Conservation (phyloP, 1,139 yeast species). For the Candida gigantensis region DNA sequence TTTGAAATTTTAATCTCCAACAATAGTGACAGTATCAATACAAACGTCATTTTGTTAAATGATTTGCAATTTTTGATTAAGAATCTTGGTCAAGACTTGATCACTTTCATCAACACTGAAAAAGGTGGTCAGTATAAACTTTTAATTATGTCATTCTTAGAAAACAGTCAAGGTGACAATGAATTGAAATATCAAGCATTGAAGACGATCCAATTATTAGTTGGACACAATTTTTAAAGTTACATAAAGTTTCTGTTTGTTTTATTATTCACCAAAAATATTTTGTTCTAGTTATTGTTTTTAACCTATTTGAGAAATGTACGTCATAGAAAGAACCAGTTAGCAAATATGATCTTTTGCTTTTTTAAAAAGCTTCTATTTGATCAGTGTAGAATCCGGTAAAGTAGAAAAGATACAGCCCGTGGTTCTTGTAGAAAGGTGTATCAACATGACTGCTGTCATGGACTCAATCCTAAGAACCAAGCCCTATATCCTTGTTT, state of each 20-base stretch:
- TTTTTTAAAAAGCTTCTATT: too few species aligned
- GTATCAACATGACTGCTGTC: too few species aligned
- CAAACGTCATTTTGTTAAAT: slow-evolving; percentile 54
- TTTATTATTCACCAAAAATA: too few species aligned
- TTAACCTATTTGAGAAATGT: too few species aligned
- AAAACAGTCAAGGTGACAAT: slow-evolving; percentile 64
- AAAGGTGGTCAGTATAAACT: slow-evolving; percentile 54
- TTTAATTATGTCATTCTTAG: slow-evolving; percentile 82
- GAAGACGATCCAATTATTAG: slow-evolving; percentile 88
- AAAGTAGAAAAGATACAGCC: too few species aligned
- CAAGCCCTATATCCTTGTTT: too few species aligned
- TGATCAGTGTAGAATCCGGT: too few species aligned
- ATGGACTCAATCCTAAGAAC: too few species aligned
- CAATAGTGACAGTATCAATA: slow-evolving; percentile 23
- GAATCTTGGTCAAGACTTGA: slow-evolving; percentile 60
- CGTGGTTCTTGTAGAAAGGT: too few species aligned
- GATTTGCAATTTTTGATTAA: slow-evolving; percentile 47
- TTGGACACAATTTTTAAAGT: slow-evolving; percentile 56
- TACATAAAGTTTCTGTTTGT: not conserved
- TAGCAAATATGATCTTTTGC: too few species aligned
- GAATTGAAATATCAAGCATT: slow-evolving; percentile 94
- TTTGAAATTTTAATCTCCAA: slow-evolving; percentile 36
- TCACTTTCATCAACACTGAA: slow-evolving; percentile 72
- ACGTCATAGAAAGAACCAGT: too few species aligned
- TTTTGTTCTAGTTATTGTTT: too few species aligned